Evolutionary conservation across 345 rosid genomes (phyloP), one percentile per base, ranked within the genome.

Genomic region (Zanthoxylum bungeanum): DNA sequence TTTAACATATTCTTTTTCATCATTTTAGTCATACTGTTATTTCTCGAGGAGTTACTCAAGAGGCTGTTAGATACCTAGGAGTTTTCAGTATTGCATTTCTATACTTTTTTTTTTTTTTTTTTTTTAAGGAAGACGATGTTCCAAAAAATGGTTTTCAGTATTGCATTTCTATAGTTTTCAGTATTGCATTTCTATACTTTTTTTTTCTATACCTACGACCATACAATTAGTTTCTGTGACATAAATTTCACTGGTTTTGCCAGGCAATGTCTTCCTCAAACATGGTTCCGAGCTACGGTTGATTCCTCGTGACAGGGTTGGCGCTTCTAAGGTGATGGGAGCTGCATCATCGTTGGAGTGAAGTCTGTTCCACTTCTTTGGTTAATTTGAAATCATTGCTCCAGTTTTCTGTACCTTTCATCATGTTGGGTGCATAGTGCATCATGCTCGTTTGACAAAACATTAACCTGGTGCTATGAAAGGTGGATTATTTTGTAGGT

Each of bases 261-360:
- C 80, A 95, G 99, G 99, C 55, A 95, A 92, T 73, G 97, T 95
- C 77, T 95, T 95, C 76, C 87, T 95, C 73, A 95, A 92, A 77
- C 99, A 95, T 78, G 99, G 99, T 1, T 90, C 98, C 4, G 98
- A 92, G 51, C 91, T 95, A 37, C 96, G 98, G 25, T 86, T 95
- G 64, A 95, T 95, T 59, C 99, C 99, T 19, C 96, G 99, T 3
- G 99, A 95, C 63, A 81, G 98, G 72, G 99, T 95, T 62, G 99
- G 99, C 85, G 82, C 87, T 72, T 79, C 70, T 10, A 73, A 64
- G 58, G n/a, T 70, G 24, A 22, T 36, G 63, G 42, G 19, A 50
- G 64, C 47, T 71, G 49, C 59, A 47, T 56, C 31, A 9, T 77
- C 37, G 24, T 63, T 40, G 46, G 63, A 28, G 22, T 24, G 0